phyloP scores from a whole-genome alignment of 805 yeast genomes.

The Candida patagonica region DNA sequence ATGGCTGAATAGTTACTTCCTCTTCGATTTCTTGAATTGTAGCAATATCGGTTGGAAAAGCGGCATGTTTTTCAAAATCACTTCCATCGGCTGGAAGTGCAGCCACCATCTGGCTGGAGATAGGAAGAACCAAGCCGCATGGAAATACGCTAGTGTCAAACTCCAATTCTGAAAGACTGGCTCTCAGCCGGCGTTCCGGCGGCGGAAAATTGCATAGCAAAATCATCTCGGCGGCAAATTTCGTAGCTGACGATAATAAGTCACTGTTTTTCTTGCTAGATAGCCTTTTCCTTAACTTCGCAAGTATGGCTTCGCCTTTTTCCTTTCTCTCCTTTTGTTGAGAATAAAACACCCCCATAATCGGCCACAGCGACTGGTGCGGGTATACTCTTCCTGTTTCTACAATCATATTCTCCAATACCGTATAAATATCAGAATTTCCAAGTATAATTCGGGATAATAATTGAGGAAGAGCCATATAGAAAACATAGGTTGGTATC shows the following conservation, averaged over 20 bases:
- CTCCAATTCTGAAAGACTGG: slow-evolving; percentile 20
- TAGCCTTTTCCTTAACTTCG: slow-evolving; percentile 7
- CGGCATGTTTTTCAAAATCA: slow-evolving; percentile 32
- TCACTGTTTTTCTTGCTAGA: slow-evolving; percentile 5
- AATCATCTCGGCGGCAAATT: slow-evolving; percentile 13
- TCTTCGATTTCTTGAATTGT: slow-evolving; percentile 37
- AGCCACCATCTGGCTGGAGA: slow-evolving; percentile 58
- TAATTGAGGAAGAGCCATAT: slow-evolving; percentile 76
- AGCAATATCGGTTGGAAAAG: slow-evolving; percentile 36
- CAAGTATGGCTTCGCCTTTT: slow-evolving; percentile 38
- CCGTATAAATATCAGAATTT: slow-evolving; percentile 44
- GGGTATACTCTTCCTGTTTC: slow-evolving; percentile 61
- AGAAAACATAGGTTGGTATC: slow-evolving; percentile 41
- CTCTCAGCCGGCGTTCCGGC: slow-evolving; percentile 5
- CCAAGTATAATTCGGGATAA: slow-evolving; percentile 68
- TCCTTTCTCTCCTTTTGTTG: slow-evolving; percentile 34
- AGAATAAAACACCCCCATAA: slow-evolving; percentile 62
- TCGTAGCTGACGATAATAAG: slow-evolving; percentile 12
- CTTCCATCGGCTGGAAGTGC: slow-evolving; percentile 46
- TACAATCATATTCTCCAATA: slow-evolving; percentile 50
- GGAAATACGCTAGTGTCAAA: slow-evolving; percentile 37
- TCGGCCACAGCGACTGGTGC: slow-evolving; percentile 76
- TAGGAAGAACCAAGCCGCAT: slow-evolving; percentile 60
- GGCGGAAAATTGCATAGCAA: slow-evolving; percentile 11
- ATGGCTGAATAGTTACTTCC: slow-evolving; percentile 59